Evolutionary conservation across 2,329 filamentous ascomycete genomes (phyloP).

Genomic region (Nemania sp.): DNA sequence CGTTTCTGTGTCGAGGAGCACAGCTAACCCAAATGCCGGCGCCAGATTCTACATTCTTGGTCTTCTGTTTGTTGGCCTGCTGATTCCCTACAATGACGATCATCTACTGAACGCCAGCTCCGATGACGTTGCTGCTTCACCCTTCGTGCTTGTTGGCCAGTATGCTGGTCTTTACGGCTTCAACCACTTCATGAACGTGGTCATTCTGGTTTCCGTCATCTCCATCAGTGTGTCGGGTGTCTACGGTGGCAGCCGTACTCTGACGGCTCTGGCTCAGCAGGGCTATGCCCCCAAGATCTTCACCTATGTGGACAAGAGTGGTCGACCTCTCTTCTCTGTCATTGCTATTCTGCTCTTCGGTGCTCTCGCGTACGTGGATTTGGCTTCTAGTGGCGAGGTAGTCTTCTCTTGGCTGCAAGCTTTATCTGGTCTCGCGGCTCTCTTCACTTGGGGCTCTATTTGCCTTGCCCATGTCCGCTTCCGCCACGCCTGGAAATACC

Average conservation of each 20-base stretch:
- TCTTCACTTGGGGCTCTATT: constrained; percentile 72
- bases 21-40: constrained; percentile 9
- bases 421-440: constrained; percentile 64
- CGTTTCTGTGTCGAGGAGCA: neutral
- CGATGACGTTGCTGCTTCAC: constrained; percentile 50
- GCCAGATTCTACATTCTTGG: constrained; percentile 55
- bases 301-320: constrained; percentile 59
- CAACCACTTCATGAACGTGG: constrained; percentile 61
- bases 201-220: constrained; percentile 61
- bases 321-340: constrained; percentile 58
- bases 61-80: constrained; percentile 55
- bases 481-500: constrained; percentile 63
- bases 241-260: constrained; percentile 62
- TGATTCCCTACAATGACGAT: constrained; percentile 50
- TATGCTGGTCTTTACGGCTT: constrained; percentile 56
- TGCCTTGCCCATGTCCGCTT: constrained; percentile 71
- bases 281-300: constrained; percentile 61
- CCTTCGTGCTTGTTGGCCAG: constrained; percentile 61
- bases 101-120: constrained; percentile 54
- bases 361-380: constrained; percentile 53
- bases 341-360: constrained; percentile 52
- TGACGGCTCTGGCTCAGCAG: constrained; percentile 62
- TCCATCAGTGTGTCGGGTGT: constrained; percentile 62
- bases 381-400: constrained; percentile 47
- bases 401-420: constrained; percentile 70